Conservation (phyloP, 805 yeast species). For the Ogataea pini region DNA sequence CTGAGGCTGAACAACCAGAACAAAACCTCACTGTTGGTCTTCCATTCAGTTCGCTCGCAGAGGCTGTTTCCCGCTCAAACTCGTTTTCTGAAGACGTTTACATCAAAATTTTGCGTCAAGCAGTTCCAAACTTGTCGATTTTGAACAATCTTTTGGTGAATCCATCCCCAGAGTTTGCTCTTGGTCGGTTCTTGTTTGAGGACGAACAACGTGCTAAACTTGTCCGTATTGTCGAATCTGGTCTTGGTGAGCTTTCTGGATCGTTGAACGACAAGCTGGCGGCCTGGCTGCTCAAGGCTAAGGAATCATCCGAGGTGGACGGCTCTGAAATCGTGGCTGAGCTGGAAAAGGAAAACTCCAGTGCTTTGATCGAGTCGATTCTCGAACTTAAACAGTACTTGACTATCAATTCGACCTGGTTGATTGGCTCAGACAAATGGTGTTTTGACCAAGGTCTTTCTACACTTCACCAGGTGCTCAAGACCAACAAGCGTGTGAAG, state of each 20-base stretch:
- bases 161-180: constrained; percentile 81
- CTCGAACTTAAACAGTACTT: constrained; percentile 50
- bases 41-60: constrained; percentile 28
- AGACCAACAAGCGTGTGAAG: constrained; percentile 71
- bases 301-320: constrained; percentile 36
- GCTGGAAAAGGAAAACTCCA: constrained; percentile 40
- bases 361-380: constrained; percentile 37
- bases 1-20: constrained; percentile 52
- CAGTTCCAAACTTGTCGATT: constrained; percentile 48
- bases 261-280: constrained; percentile 58
- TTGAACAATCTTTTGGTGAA: constrained; percentile 61
- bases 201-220: constrained; percentile 53
- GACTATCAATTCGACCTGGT: constrained; percentile 62
- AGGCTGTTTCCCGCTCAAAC: constrained; percentile 12
- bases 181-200: constrained; percentile 66
- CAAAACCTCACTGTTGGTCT: constrained; percentile 66
- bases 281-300: constrained; percentile 64
- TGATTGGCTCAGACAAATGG: constrained; percentile 95
- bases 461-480: constrained; percentile 82
- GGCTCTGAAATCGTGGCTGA: constrained; percentile 35
- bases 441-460: constrained; percentile 89
- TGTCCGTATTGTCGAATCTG: constrained; percentile 45
- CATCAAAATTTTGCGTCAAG: constrained; percentile 69
- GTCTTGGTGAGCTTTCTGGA: constrained; percentile 46
- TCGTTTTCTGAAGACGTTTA: constrained; percentile 54